Conservation (phyloP, 2,329 filamentous ascomycete species). For the Venturia nashicola region DNA sequence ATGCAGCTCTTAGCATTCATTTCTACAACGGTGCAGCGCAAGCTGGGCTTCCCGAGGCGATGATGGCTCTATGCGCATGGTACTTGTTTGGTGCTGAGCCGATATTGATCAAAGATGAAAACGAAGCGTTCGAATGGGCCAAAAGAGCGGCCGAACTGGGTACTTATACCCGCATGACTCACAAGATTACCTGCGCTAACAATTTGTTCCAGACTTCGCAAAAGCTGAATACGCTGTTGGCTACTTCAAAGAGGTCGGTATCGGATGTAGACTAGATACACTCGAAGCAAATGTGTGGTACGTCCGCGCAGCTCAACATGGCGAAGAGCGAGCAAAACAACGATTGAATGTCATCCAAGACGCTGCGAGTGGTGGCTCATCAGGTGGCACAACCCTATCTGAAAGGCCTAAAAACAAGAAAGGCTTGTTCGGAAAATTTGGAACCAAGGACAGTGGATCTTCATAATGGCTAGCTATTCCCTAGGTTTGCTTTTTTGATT, state of each 20-base stretch:
- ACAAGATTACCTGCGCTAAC: slow-evolving; percentile 6
- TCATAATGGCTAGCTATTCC: not conserved
- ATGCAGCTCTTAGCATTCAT: slow-evolving; percentile 87
- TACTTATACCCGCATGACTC: slow-evolving; percentile 34
- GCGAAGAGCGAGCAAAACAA: slow-evolving; percentile 80
- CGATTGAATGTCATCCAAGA: slow-evolving; percentile 76
- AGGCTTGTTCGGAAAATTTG: slow-evolving; percentile 11
- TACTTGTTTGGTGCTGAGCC: slow-evolving; percentile 93
- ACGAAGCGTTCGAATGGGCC: slow-evolving; percentile 95
- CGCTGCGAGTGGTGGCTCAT: slow-evolving; percentile 51
- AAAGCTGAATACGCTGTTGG: slow-evolving; percentile 88
- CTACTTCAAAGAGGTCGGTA: slow-evolving; percentile 98
- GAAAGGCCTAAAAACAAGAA: slow-evolving; percentile 11
- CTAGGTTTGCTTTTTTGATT: not conserved
- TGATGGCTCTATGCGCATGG: slow-evolving; percentile 99
- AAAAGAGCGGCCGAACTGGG: slow-evolving; percentile 73
- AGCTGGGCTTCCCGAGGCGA: slow-evolving; percentile 68
- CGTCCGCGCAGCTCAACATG: slow-evolving; percentile 83
- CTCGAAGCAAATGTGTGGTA: slow-evolving; percentile 98
- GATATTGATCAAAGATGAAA: slow-evolving; percentile 86
- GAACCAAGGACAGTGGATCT: slow-evolving; percentile 3
- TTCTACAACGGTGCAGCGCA: slow-evolving; percentile 94
- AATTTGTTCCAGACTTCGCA: slow-evolving; percentile 36
- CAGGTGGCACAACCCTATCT: not conserved
- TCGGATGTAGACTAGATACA: slow-evolving; percentile 87